Base-by-base conservation (phyloP, 257 asterid genomes). In the Fraxinus pennsylvanica region DNA sequence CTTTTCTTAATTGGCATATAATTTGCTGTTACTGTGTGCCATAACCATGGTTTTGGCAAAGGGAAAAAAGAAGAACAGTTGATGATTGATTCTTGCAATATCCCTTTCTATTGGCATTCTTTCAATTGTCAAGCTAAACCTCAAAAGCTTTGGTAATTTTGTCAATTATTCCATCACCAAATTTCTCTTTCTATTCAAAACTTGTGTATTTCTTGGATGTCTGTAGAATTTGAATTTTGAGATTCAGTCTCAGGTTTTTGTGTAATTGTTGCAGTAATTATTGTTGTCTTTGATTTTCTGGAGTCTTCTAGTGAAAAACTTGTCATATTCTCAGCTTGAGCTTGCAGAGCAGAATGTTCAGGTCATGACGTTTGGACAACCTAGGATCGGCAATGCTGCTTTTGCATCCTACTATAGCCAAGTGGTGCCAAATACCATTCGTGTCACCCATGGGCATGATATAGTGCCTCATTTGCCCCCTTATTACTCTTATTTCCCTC, bases 391-490 rank as follows among this genome's bases (percentile, higher is more conserved):
- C 73, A 94, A 94, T 86, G 86, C 95, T 82, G 89, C 84, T 76
- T 94, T 94, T 86, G 94, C 89, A 9, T 82, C 97, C 68, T 92
- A 92, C 89, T 94, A 81, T 72, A 78, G 83, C 75, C 43, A 89
- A 80, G 6, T 90, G 67, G 86, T 96, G 83, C 98, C 97, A 21
- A 84, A 89, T 71, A 91, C 98, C 67, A 77, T 93, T 76, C 96
- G 99, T 78, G 87, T 96, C 73, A 91, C 97, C 4, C 86, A 96
- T 54, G 91, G 83, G 52, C 93, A 96, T 80, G 99, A 96, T 85
- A 87, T 96, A 8, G 99, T 96, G 86, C 99, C 98, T 81, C 99
- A 96, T 89, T 90, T 96, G 83, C 99, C 99, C 25, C 98, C 98
- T n/a, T 94, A 93, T 84, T 93, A 87, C 81, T 59, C 33, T 50